phyloP scores from a whole-genome alignment of 192 early-diverging fungal species.

The Coemansia sp. region DNA sequence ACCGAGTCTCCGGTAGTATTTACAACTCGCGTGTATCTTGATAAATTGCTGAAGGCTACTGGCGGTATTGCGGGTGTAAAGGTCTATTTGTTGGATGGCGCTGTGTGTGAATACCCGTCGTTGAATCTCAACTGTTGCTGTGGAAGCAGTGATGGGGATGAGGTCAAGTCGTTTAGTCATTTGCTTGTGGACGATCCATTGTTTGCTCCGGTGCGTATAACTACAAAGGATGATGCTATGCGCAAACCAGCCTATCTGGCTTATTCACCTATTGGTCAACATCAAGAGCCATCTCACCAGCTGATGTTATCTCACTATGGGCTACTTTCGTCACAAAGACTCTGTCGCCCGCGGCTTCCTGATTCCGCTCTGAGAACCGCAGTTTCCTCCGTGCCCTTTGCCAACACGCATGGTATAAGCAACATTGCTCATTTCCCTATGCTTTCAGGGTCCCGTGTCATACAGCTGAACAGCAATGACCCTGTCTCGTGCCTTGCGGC shows the following conservation, averaged over 20 bases:
- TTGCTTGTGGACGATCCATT: conserved; percentile 34
- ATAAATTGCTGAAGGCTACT: conserved; percentile 9
- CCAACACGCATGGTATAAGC: conserved; percentile 34
- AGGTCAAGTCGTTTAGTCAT: conserved; percentile 20
- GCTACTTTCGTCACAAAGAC: conserved; percentile 25
- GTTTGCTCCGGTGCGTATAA: conserved; percentile 40
- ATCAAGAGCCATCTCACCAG: conserved; percentile 8
- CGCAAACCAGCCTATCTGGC: conserved; percentile 36
- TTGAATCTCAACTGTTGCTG: too few species aligned
- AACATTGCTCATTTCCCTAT: conserved; percentile 46
- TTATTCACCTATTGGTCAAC: conserved; percentile 10
- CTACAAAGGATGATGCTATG: conserved; percentile 28
- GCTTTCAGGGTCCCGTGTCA: conserved; percentile 38
- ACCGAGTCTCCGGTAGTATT: conserved; percentile 31
- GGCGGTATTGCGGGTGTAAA: conserved; percentile 12
- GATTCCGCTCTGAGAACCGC: conserved; percentile 18
- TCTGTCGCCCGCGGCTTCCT: conserved; percentile 7
- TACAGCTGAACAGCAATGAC: conserved; percentile 25
- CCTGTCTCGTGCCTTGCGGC: conserved; percentile 27
- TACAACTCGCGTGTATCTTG: conserved; percentile 15
- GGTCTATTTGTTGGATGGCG: conserved; percentile 30
- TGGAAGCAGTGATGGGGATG: too few species aligned
- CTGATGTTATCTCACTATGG: conserved; percentile 44
- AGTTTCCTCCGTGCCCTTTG: conserved; percentile 38
- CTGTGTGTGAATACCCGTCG: too few species aligned